Evolutionary conservation across 1,284 basidiomycete genomes (phyloP).

Genomic region (Clitocybe nebularis): DNA sequence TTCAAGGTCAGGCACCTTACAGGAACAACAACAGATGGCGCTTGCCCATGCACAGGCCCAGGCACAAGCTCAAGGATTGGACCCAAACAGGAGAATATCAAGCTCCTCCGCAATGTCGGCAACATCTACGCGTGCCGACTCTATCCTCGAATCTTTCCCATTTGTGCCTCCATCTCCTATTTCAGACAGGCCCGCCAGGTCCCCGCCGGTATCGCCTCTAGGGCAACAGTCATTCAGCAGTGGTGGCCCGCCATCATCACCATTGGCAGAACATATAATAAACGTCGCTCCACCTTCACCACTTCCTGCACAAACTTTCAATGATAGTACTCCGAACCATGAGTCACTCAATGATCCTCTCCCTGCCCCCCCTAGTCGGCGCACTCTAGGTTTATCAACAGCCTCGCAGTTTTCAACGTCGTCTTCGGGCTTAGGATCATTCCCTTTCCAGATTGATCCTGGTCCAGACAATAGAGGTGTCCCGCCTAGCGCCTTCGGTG

Average conservation of each 20-base stretch:
- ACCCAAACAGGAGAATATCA: slow-evolving; percentile 48
- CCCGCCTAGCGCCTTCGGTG: slow-evolving; percentile 35
- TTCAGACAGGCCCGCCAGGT: slow-evolving; percentile 67
- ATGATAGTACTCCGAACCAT: slow-evolving; percentile 11
- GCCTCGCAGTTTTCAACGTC: slow-evolving; percentile 68
- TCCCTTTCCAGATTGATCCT: slow-evolving; percentile 80
- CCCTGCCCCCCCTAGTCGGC: slow-evolving; percentile 50
- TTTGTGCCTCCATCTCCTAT: slow-evolving; percentile 84
- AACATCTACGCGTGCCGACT: slow-evolving; percentile 69
- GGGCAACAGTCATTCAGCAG: slow-evolving; percentile 48
- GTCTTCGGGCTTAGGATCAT: slow-evolving; percentile 70
- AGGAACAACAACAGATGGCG: slow-evolving; percentile 61
- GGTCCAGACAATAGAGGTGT: slow-evolving; percentile 29
- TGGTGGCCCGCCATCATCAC: slow-evolving; percentile 27
- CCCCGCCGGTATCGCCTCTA: slow-evolving; percentile 69
- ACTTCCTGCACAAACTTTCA: slow-evolving; percentile 24
- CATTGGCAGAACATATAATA: slow-evolving; percentile 29
- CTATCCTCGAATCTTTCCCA: slow-evolving; percentile 78
- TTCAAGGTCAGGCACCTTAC: slow-evolving; percentile 35
- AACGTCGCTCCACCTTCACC: slow-evolving; percentile 34
- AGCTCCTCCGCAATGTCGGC: slow-evolving; percentile 61
- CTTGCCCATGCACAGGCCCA: slow-evolving; percentile 53
- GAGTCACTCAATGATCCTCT: slow-evolving; percentile 26
- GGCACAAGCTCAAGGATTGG: slow-evolving; percentile 50
- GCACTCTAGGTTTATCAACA: slow-evolving; percentile 61